Conservation (phyloP, 1,284 basidiomycete genomes). For the Chondrostereum purpureum region DNA sequence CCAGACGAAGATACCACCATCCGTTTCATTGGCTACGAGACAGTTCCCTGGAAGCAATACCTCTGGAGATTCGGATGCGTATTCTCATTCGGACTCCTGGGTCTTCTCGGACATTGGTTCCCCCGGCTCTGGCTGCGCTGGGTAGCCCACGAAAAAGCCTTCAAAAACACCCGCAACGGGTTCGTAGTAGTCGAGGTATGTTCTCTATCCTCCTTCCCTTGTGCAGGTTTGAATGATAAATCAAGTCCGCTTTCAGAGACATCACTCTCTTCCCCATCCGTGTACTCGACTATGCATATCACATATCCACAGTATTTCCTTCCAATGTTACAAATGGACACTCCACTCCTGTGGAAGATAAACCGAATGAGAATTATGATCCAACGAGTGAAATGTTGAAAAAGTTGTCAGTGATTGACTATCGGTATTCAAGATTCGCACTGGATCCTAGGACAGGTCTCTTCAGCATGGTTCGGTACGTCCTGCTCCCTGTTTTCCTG, state of each 20-base stretch:
- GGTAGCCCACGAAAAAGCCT: constrained; percentile 81
- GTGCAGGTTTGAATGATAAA: constrained; percentile 12
- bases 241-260: constrained; percentile 76
- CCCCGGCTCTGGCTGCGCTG: constrained; percentile 85
- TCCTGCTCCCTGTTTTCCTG: too few relatives aligned
- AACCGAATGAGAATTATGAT: constrained; percentile 22
- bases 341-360: constrained; percentile 18
- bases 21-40: constrained; percentile 86
- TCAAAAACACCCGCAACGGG: constrained; percentile 65
- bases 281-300: constrained; percentile 68
- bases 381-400: constrained; percentile 32
- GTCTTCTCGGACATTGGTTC: constrained; percentile 89
- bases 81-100: constrained; percentile 70
- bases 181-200: constrained; percentile 88
- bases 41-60: constrained; percentile 54
- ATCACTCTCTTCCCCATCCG: constrained; percentile 72
- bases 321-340: constrained; percentile 12
- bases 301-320: constrained; percentile 74
- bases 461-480: constrained; percentile 77
- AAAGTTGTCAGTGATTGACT: constrained; percentile 61
- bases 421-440: constrained; percentile 88
- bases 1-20: constrained; percentile 89
- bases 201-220: constrained; percentile 11
- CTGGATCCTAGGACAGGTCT: constrained; percentile 81
- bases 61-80: constrained; percentile 74